Evolutionary conservation across 2,329 filamentous ascomycete genomes (phyloP), one percentile per base, ranked within the genome.

Genomic region (Aspergillus sp.): DNA sequence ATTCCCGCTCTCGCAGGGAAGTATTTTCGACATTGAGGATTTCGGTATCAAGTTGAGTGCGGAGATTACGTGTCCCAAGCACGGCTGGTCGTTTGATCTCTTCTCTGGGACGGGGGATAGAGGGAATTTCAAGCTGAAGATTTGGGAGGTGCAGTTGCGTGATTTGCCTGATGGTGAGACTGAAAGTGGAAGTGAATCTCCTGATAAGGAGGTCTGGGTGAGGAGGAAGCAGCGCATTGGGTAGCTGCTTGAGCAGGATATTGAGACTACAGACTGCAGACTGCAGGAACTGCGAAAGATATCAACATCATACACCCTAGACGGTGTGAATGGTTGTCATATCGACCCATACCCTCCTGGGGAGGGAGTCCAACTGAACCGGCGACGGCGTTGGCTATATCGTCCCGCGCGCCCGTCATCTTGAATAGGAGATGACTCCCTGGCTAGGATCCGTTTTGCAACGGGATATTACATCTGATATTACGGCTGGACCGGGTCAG

Each of bases 31-130:
- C 54, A 89, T 90, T 64, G 88, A 90, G 63, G 88, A 90, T 59
- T 90, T 89, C 67, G 87, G 88, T 0, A 64, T 73, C 54, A 59
- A 59, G 2, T 64, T 73, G 11, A 72, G 70, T 0, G 80, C 84
- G 0, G 88, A 86, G 0, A 74, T 90, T 3, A 82, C 80, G 0
- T 90, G 88, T 68, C 86, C 87, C 0, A 89, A 89, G 61, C 87
- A 90, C 60, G 83, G 79, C 4, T 90, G 88, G 88, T 87, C 86
- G 0, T 90, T 90, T 70, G 88, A 90, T 67, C 65, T 90, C 2
- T 83, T 85, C 52, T 83, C 86, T 0, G 88, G 88, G 0, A 77
- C 77, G 64, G 80, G 80, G 1, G 88, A 90, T 68, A 80, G 86
- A 0, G 86, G 82, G 1, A 82, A 73, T 46, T 90, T 90, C 66